Evolutionary conservation across 2,329 filamentous ascomycete genomes (phyloP).

Genomic region (Aspergillus versicolor): DNA sequence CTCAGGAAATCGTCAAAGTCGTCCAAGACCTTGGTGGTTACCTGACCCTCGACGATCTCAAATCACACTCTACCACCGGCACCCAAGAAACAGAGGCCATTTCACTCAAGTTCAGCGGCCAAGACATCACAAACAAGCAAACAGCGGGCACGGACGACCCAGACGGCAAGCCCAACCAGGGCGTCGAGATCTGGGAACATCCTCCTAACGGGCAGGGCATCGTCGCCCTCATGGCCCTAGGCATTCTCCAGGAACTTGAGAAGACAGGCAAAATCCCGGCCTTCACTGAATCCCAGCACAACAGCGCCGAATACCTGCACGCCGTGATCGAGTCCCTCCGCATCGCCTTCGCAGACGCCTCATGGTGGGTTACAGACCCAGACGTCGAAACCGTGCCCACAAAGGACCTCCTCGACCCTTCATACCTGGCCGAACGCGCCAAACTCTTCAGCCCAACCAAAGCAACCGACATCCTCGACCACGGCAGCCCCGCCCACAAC

Average conservation of each 20-base stretch:
- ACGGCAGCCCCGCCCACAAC: conserved; percentile 80
- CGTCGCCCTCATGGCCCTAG: conserved; percentile 89
- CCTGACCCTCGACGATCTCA: conserved; percentile 75
- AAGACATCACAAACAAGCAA: conserved; percentile 54
- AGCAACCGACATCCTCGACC: conserved; percentile 55
- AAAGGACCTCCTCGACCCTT: conserved; percentile 65
- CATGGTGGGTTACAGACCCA: conserved; percentile 88
- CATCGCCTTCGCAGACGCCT: conserved; percentile 84
- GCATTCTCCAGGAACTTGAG: conserved; percentile 85
- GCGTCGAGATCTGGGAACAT: conserved; percentile 89
- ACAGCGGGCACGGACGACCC: conserved; percentile 46
- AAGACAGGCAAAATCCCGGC: conserved; percentile 69
- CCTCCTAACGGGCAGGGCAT: conserved; percentile 96
- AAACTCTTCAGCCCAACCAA: conserved; percentile 60
- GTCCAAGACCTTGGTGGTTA: conserved; percentile 73
- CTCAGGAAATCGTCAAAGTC: conserved; percentile 76
- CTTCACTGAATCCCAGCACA: conserved; percentile 73
- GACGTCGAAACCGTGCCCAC: conserved; percentile 69
- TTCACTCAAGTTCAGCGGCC: conserved; percentile 73
- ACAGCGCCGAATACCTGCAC: conserved; percentile 78
- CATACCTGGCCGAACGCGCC: conserved; percentile 71
- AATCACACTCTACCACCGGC: conserved; percentile 69
- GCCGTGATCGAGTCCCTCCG: conserved; percentile 83
- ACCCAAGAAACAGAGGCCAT: conserved; percentile 84
- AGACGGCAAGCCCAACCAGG: conserved; percentile 43